Evolutionary conservation across 192 early-diverging fungal genomes (phyloP).

Genomic region (Tieghemiomyces parasiticus): DNA sequence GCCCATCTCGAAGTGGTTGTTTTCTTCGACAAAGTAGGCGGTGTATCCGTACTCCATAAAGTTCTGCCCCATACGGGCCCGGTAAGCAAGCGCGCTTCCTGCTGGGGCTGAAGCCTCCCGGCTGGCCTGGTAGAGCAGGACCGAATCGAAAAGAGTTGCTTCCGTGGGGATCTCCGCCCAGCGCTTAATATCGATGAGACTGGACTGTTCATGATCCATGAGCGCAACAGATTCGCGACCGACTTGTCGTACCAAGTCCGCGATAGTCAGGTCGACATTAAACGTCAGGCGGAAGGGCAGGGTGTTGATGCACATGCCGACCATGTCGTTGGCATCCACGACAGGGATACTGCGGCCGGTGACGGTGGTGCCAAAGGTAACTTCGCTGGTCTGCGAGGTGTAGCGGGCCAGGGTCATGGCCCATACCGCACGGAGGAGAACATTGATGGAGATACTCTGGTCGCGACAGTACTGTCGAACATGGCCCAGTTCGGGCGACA

Average conservation of each 20-base stretch:
- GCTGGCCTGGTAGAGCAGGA: background rate
- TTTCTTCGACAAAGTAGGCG: background rate
- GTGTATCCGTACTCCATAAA: background rate
- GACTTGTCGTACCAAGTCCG: background rate
- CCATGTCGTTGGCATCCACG: background rate
- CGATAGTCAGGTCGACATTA: background rate
- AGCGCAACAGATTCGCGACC: background rate
- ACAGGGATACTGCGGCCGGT: background rate
- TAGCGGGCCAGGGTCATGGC: background rate
- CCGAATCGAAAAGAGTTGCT: background rate
- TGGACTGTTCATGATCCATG: background rate
- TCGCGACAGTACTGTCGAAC: background rate
- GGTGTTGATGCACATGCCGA: conserved; percentile 5
- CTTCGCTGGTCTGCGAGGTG: background rate
- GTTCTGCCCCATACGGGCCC: background rate
- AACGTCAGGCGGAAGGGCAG: background rate
- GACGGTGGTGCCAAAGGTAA: background rate
- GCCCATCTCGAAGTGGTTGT: background rate
- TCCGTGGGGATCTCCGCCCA: background rate
- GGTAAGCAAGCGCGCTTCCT: background rate
- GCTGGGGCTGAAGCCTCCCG: background rate
- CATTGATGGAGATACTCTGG: background rate
- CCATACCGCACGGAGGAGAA: background rate
- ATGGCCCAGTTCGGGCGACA: no score
- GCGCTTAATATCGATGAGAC: background rate